These are phyloP conservation scores for Bipolaris victoriae DNA, from an alignment of 2,329 filamentous ascomycete species.

Conservation along the genomic window DNA sequence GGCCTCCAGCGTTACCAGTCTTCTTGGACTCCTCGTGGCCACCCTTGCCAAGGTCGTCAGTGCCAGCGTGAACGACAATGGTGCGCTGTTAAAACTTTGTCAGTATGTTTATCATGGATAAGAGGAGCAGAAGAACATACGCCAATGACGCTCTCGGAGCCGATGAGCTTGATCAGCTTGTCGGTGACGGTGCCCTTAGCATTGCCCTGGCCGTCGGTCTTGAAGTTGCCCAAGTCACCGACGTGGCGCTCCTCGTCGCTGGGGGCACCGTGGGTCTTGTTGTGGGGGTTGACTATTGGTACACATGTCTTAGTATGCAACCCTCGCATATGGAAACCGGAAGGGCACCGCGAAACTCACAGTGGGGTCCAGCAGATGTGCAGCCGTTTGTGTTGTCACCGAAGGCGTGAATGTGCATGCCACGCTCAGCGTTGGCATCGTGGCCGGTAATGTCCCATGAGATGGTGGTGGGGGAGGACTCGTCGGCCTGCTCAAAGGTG, in stretches of 20 bases:
- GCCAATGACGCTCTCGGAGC: conserved; percentile 91
- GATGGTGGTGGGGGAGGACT: conserved; percentile 82
- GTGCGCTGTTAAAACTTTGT: conserved; percentile 69
- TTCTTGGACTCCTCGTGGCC: conserved; percentile 94
- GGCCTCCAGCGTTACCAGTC: conserved; percentile 92
- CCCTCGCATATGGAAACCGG: neutral
- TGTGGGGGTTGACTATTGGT: conserved; percentile 84
- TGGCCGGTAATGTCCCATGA: conserved; percentile 91
- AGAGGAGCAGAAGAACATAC: conserved; percentile 58
- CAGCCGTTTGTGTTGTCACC: conserved; percentile 99
- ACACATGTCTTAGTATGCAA: conserved; percentile 9
- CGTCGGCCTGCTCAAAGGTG: conserved; percentile 89
- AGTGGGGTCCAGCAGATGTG: conserved; percentile 97
- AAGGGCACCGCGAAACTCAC: conserved; percentile 59
- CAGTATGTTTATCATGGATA: conserved; percentile 1
- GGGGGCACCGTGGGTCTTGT: conserved; percentile 91
- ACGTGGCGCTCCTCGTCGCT: conserved; percentile 86
- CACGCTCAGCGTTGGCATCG: conserved; percentile 94
- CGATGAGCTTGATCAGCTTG: conserved; percentile 91
- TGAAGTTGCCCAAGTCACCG: conserved; percentile 96
- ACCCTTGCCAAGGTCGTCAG: conserved; percentile 94
- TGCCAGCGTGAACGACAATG: conserved; percentile 91
- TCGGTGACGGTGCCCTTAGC: conserved; percentile 80
- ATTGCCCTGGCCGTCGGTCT: conserved; percentile 92
- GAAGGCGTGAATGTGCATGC: conserved; percentile 98